Evolutionary conservation across 2,329 filamentous ascomycete species (phyloP).

Genomic region (Talaromyces sp.): DNA sequence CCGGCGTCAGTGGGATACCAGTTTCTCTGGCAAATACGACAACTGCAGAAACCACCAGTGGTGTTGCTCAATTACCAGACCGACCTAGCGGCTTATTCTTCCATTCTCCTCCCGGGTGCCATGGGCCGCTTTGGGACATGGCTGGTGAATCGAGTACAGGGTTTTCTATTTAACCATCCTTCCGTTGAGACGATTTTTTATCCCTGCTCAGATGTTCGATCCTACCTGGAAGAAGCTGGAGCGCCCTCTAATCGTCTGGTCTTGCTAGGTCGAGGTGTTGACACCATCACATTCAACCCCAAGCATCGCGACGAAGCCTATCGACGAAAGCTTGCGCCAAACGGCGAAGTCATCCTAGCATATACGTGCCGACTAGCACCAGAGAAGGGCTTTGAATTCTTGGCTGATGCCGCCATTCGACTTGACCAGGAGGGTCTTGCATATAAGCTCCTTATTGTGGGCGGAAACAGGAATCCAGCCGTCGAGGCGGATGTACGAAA

Average conservation of each 20-base stretch:
- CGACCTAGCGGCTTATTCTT: conserved; percentile 65
- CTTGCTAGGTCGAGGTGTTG: conserved; percentile 61
- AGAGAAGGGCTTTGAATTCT: conserved; percentile 68
- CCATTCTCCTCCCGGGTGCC: conserved; percentile 63
- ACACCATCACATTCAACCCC: conserved; percentile 60
- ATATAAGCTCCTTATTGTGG: conserved; percentile 65
- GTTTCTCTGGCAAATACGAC: conserved; percentile 64
- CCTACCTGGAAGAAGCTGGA: conserved; percentile 57
- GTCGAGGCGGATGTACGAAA: conserved; percentile 60
- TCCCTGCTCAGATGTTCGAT: conserved; percentile 59
- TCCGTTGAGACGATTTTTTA: conserved; percentile 66
- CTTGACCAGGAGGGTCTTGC: conserved; percentile 54
- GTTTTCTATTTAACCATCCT: conserved; percentile 60
- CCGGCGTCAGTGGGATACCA: conserved; percentile 69
- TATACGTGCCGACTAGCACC: conserved; percentile 65
- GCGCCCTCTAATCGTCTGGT: conserved; percentile 57
- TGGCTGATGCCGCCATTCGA: conserved; percentile 54
- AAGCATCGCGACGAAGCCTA: conserved; percentile 50
- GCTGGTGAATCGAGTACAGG: conserved; percentile 61
- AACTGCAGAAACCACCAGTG: conserved; percentile 54
- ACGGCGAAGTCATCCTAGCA: conserved; percentile 61
- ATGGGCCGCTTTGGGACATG: conserved; percentile 60
- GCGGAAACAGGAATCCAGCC: conserved; percentile 61
- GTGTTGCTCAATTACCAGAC: conserved; percentile 69
- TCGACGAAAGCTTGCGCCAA: conserved; percentile 55